Base-by-base conservation (phyloP, 495 filamentous ascomycete genomes). In the Aspergillus campestris region DNA sequence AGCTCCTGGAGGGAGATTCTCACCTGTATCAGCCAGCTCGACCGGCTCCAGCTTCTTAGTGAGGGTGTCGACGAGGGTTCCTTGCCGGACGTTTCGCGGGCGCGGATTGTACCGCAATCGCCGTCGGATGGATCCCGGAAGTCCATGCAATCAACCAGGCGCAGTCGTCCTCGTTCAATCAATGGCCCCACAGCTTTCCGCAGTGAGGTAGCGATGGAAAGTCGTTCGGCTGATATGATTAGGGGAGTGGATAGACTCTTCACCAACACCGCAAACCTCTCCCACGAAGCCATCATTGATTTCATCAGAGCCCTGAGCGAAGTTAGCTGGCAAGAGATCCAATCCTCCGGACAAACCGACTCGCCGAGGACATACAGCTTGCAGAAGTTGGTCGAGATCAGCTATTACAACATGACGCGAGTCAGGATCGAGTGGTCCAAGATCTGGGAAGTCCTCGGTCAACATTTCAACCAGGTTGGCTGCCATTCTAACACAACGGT, bases 291-390 rank as follows among this genome's bases (percentile, higher is more conserved):
- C 8, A 99, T 99, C 51, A 88, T 99, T n/a, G 81, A 95, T 61
- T 99, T 97, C 64, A 89, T 95, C 28, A 80, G 83, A 35, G 92
- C 92, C 1, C 65, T 99, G 47, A 94, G 86, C 36, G 89, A 95
- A 53, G 89, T 99, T 36, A 97, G 92, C 65, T 96, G 92, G 92
- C 90, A 97, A 55, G 92, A 99, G 60, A 99, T 99, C 53, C 87
- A 90, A 58, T 92, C 88, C 7, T 96, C 91, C 0, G 92, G 94
- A 7, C 89, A 94, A 43, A 95, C 87, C 53, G 89, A 96, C 37
- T 89, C 86, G 18, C 94, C 92, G 2, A 81, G 94, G 39, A 97
- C 90, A 7, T 97, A 95, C 69, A 95, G 89, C 60, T 69, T 99
- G 39, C 92, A 99, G 60, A 99, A 99, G 65, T 75, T 97, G 41